These are phyloP conservation scores for Rhodomyrtus psidioides DNA, from an alignment of 441 rosid genomes.

Conservation along the genomic window DNA sequence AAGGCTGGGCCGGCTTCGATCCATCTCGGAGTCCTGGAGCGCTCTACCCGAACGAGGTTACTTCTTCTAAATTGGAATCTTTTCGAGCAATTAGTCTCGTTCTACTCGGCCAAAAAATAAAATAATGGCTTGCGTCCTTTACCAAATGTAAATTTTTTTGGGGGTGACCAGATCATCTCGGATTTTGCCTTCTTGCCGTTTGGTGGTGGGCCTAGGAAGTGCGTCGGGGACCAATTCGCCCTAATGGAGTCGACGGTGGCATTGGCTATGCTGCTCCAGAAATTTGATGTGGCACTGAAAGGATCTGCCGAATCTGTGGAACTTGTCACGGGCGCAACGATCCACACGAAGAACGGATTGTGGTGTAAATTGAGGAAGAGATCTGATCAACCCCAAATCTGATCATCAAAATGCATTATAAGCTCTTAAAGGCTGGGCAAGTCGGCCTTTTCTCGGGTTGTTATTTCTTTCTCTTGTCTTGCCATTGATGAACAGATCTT, in stretches of 20 bases:
- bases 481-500: background rate
- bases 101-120: background rate
- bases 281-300: slow-evolving; percentile 60
- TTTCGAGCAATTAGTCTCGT: background rate
- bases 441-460: background rate
- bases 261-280: slow-evolving; percentile 65
- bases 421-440: background rate
- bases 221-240: slow-evolving; percentile 94
- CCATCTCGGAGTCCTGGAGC: slow-evolving; percentile 91
- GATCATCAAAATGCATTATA: background rate
- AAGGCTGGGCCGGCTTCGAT: slow-evolving; percentile 92
- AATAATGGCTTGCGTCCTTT: background rate
- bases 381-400: slow-evolving; percentile 6
- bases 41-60: slow-evolving; percentile 86
- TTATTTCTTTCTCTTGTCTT: background rate
- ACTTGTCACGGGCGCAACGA: slow-evolving; percentile 80
- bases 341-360: slow-evolving; percentile 77
- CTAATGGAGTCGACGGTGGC: slow-evolving; percentile 87
- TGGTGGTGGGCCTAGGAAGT: slow-evolving; percentile 92
- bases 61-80: background rate
- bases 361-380: slow-evolving; percentile 82
- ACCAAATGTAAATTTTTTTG: background rate
- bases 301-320: slow-evolving; percentile 71
- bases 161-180: slow-evolving; percentile 47
- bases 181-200: slow-evolving; percentile 90